phyloP scores from a whole-genome alignment of 2,329 filamentous ascomycete species.

The Fusarium miscanthi region DNA sequence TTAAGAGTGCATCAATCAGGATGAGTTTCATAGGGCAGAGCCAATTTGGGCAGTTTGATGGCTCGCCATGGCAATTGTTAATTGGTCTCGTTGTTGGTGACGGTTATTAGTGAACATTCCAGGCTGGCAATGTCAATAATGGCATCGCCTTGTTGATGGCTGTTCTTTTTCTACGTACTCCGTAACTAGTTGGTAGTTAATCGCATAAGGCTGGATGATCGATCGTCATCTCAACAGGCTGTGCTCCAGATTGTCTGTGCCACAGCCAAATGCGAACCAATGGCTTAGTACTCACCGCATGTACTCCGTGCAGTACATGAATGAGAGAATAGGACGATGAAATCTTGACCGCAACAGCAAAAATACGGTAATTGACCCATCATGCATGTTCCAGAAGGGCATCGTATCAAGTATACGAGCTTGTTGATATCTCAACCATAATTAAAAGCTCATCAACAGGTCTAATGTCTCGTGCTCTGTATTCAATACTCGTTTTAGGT shows the following conservation, averaged over 20 bases:
- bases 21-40: constrained; percentile 31
- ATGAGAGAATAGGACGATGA: constrained; percentile 8
- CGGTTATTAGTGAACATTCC: neutral
- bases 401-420: neutral
- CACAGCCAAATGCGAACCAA: constrained; percentile 2
- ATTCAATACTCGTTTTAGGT: neutral
- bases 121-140: neutral
- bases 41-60: constrained; percentile 13
- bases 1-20: constrained; percentile 26
- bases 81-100: constrained; percentile 1
- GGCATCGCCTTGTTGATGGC: neutral
- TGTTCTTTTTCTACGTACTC: neutral
- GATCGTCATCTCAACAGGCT: neutral
- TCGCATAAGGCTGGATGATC: constrained; percentile 27
- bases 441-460: neutral
- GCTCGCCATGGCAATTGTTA: constrained; percentile 7
- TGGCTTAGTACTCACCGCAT: constrained; percentile 18
- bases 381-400: neutral
- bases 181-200: neutral
- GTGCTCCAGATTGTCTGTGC: constrained; percentile 7
- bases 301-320: neutral
- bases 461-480: constrained; percentile 2
- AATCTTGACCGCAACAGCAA: constrained; percentile 14
- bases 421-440: constrained; percentile 1
- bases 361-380: neutral